Evolutionary conservation across 768 basidiomycete genomes (phyloP).

Genomic region (Calocybe cyanea): DNA sequence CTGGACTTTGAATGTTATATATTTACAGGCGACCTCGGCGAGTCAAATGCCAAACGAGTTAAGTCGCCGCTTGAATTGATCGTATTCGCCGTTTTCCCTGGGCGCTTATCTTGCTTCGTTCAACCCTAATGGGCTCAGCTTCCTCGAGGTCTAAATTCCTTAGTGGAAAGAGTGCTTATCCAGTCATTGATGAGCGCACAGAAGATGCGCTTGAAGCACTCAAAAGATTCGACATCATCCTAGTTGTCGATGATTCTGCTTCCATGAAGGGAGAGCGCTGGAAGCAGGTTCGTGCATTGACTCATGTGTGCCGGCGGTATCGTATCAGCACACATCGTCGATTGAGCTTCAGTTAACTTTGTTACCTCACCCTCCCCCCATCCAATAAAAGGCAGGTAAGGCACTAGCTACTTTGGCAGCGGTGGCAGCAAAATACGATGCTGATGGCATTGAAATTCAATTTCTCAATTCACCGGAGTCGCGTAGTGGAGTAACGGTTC

Average conservation of each 20-base stretch:
- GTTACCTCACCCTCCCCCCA: neutral
- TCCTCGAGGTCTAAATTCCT: neutral
- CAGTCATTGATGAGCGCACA: neutral
- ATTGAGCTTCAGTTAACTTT: no score
- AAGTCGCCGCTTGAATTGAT: no score
- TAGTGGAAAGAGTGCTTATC: no score
- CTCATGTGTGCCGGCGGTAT: neutral
- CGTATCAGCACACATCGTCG: no score
- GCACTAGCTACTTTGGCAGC: slow-evolving; percentile 42
- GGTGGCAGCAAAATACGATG: slow-evolving; percentile 40
- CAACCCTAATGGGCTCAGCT: neutral
- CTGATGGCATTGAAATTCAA: slow-evolving; percentile 51
- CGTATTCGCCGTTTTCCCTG: no score
- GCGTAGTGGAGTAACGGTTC: neutral
- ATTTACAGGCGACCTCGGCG: no score
- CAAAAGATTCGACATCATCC: slow-evolving; percentile 48
- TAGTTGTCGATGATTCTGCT: slow-evolving; percentile 57
- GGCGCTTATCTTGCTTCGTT: no score
- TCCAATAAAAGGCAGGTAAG: slow-evolving; percentile 28
- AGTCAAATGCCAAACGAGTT: no score
- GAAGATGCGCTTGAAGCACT: slow-evolving; percentile 32
- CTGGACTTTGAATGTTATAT: no score
- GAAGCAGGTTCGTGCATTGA: slow-evolving; percentile 32
- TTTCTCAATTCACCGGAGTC: slow-evolving; percentile 39
- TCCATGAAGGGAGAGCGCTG: slow-evolving; percentile 51